Base-by-base conservation (phyloP, 2,329 filamentous ascomycete species). In the Pseudofabraea citricarpa region DNA sequence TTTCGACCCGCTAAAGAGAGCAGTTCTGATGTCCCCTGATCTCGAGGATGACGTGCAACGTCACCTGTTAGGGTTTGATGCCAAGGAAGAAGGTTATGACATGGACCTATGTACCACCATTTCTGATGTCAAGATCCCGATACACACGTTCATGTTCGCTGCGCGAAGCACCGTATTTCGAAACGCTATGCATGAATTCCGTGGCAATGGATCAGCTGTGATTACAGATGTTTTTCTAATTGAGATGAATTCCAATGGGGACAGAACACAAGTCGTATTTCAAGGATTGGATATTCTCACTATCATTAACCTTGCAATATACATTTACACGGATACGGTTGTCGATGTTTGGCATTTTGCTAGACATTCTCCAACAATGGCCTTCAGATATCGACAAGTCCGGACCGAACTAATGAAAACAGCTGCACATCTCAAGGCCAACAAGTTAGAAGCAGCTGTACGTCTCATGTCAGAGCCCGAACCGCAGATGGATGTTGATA, bases 311-410 rank as follows among this genome's bases (percentile, higher is more conserved):
- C 55, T 97, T 8, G 77, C 85, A 1, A 70, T 91, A 8, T 96
- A 88, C 56, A 60, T 85, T 6, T 97, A 97, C 61, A 83, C 82
- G 5, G 93, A 97, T 58, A 73, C 71, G 4, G 68, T 90, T 13
- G 73, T 95, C 23, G 88, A 93, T 46, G 85, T 90, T 15, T 97
- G 93, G 93, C 87, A 90, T 52, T 83, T 85, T 49, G 83, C 83
- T 4, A 79, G 76, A 6, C 49, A 58, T 43, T 76, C 79, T 16
- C 77, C 82, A 3, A 68, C 77, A 9, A 70, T 84, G 59, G 83
- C 87, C 0, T 75, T 78, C 54, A 76, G 86, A 31, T 95, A 89
- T 61, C 85, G 90, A 19, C 82, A 90, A 56, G 75, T 95, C 15
- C 83, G 91, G 16, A 75, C 72, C 1, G 91, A 97, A 58, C 69